Evolutionary conservation across 805 yeast species (phyloP).

Genomic region (Dipodascus geniculatus): DNA sequence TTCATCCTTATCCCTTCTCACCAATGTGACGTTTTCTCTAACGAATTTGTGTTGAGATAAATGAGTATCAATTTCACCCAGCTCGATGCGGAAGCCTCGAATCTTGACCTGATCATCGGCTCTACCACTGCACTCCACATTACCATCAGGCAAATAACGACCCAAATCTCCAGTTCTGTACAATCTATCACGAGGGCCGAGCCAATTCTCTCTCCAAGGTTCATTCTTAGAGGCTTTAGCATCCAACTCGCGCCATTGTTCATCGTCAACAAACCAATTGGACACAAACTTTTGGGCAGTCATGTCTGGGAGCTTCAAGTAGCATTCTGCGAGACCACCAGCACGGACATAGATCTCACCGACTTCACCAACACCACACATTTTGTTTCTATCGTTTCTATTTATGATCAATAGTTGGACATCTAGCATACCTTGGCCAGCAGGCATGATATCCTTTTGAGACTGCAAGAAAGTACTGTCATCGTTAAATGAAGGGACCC

Average conservation of each 20-base stretch:
- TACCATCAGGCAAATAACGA: slow-evolving; percentile 91
- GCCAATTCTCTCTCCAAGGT: slow-evolving; percentile 71
- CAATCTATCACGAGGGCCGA: slow-evolving; percentile 90
- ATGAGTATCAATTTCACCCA: slow-evolving; percentile 97
- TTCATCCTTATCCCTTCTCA: slow-evolving; percentile 81
- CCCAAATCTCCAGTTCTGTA: slow-evolving; percentile 98
- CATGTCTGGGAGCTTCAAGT: slow-evolving; percentile 80
- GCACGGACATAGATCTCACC: slow-evolving; percentile 99
- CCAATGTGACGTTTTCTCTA: slow-evolving; percentile 86
- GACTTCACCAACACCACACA: slow-evolving; percentile 97
- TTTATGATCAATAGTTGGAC: slow-evolving; percentile 92
- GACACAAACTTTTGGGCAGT: slow-evolving; percentile 78
- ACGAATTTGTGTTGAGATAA: slow-evolving; percentile 87
- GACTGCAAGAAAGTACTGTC: slow-evolving; percentile 68
- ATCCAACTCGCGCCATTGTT: slow-evolving; percentile 48
- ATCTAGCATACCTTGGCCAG: slow-evolving; percentile 94
- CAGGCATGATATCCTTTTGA: slow-evolving; percentile 94
- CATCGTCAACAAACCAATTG: slow-evolving; percentile 77
- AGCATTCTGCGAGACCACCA: slow-evolving; percentile 95
- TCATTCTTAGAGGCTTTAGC: slow-evolving; percentile 30
- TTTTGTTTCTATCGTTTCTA: slow-evolving; percentile 73
- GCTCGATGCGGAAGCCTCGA: slow-evolving; percentile 95
- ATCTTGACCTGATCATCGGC: slow-evolving; percentile 98
- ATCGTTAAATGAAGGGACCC: slow-evolving; percentile 59
- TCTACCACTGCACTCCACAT: slow-evolving; percentile 96